Evolutionary conservation across 352 stramenopile genomes (phyloP), one percentile per base, ranked within the genome.

Genomic region (Globisporangium recalcitrans): DNA sequence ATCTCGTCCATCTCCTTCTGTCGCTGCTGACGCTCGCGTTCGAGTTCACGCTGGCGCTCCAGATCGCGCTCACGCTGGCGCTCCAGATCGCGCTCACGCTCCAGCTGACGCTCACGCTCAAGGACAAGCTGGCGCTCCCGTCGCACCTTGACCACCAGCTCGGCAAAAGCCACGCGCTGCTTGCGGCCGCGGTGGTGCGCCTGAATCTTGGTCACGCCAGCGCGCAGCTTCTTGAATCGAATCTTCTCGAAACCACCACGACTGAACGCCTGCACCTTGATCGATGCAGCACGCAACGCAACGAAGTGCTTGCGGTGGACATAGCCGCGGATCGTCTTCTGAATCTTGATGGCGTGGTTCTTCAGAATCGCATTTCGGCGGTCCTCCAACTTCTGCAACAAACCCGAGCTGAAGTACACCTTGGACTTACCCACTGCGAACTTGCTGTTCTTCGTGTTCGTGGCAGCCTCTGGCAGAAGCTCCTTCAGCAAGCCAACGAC

Each of bases 371-470:
- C 68, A 62, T 90, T 90, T 21, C 83, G 81, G 19, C 80, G 79
- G 62, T 93, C 86, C 71, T 98, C 95, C 14, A 98, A 78, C 64
- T 83, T 74, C 75, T 98, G 92, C 40, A 98, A 68, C 57, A 96
- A 68, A 57, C 93, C 93, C 6, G 91, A 90, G 59, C 86, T 93
- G 60, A 93, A 92, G 79, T 91, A 93, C 2, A 93, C 85, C 67
- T 91, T 93, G 31, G 74, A 75, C 63, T 79, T 85, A 60, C 85
- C 85, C 24, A 93, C 82, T 4, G 85, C 85, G 52, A 93, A 93
- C 58, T 82, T 85, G 40, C 63, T 77, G 75, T 93, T 93, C 67
- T 91, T 84, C 65, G 85, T 87, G 21, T 55, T 84, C 38, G 75
- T 72, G 10, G 70, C 70, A 52, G 79, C 77, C 46, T 91, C 84